Base-by-base conservation (phyloP, 2,329 filamentous ascomycete genomes). In the Aspergillus eucalypticola region DNA sequence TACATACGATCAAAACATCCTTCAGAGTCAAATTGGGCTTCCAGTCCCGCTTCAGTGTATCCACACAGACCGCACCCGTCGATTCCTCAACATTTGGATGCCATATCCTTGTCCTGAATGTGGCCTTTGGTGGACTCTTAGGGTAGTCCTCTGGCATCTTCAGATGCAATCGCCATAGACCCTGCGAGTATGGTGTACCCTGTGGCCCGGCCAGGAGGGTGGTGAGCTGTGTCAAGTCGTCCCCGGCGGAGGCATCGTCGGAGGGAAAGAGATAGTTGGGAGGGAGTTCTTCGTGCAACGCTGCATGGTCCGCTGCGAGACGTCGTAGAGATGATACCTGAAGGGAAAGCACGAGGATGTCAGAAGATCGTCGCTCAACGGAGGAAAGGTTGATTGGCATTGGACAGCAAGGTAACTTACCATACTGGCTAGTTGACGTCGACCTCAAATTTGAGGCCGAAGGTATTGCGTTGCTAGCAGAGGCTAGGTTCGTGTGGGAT, bases 21-120 rank as follows among this genome's bases (percentile, higher is more conserved):
- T 83, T 76, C 53, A 88, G 69, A 25, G 84, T 87, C 63, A 88
- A 72, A 27, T 77, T 82, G 13, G 79, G 75, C 59, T 84, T 81
- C 86, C 86, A 88, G 66, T 88, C 86, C 50, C 84, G 78, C 75
- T 88, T 88, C 48, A 88, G 69, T 2, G 86, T 88, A 74, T 88
- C 86, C 3, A 88, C 84, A 62, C 86, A 88, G 3, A 88, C 84
- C 0, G 82, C 82, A 5, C 86, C 86, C 0, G 83, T 84, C n/a
- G 78, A 76, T 55, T 86, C 84, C 63, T 88, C 86, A 53, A 88
- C 83, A 66, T 88, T 88, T 0, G 86, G 86, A 65, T 88, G 86
- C 80, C 85, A 88, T 64, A 88, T 84, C 5, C 81, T 79, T 2
- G 86, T 88, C 56, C 80, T 81, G 69, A 88, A 88, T 32, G 80